A percentile compares a stretch with the other conserved stretches of the same genome.
phyloP scores from a whole-genome alignment of 1,139 yeast genomes.

The Kazachstania sp. region DNA sequence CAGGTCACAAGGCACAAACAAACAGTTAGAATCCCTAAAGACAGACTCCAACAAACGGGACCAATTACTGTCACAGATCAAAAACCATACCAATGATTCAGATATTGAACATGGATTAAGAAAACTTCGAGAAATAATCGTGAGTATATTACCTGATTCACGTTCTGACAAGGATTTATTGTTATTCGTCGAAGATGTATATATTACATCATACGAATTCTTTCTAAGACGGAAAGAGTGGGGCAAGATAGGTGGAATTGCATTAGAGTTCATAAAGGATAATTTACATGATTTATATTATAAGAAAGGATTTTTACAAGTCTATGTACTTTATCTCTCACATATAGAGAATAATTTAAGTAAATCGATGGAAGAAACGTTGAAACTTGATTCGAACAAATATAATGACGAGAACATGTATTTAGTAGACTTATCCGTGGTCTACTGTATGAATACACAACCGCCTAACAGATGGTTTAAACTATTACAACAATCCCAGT shows the following conservation, averaged over 20 bases:
- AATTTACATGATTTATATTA: conserved; percentile 3
- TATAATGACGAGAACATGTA: not conserved
- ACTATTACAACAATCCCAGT: conserved; percentile 3
- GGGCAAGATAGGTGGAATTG: conserved; percentile 8
- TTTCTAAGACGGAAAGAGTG: conserved; percentile 7
- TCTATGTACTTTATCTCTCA: conserved; percentile 7
- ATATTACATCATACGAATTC: conserved; percentile 9
- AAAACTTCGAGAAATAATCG: conserved; percentile 19
- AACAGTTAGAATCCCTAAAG: conserved; percentile 7
- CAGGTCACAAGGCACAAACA: conserved; percentile 7
- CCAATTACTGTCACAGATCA: conserved; percentile 7
- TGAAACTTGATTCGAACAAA: not conserved
- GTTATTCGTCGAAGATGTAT: conserved; percentile 10
- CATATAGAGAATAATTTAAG: conserved; percentile 6
- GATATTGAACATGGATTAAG: conserved; percentile 17
- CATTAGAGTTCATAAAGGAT: conserved; percentile 9
- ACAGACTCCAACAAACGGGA: conserved; percentile 9
- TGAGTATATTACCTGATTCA: conserved; percentile 9
- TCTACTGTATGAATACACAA: not conserved
- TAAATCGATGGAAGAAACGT: not conserved
- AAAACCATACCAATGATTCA: conserved; percentile 3
- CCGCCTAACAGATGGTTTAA: conserved; percentile 11
- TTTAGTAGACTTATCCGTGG: not conserved
- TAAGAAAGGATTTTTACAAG: conserved; percentile 3
- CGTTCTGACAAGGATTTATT: conserved; percentile 8